Percentiles rank a stretch among this genome's conserved stretches.
Evolutionary conservation across 805 yeast species (phyloP).

Genomic region (Candida vartiovaarae): DNA sequence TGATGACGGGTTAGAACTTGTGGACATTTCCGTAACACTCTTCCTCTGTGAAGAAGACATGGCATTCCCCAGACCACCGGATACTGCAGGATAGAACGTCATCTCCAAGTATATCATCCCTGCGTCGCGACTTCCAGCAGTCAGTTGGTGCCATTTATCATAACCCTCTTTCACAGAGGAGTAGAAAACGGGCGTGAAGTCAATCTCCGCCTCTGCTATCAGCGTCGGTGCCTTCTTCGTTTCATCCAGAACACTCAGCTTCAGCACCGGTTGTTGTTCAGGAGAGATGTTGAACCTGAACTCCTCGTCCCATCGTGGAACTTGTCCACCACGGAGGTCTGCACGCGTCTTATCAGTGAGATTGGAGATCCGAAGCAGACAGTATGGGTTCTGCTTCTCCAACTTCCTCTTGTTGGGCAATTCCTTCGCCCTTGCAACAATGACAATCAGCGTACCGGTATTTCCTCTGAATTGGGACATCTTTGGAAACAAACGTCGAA

Average conservation of each 20-base stretch:
- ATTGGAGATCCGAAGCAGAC: conserved; percentile 74
- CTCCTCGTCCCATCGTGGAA: conserved; percentile 82
- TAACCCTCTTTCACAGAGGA: conserved; percentile 66
- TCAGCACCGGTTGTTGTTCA: conserved; percentile 55
- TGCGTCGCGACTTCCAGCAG: conserved; percentile 64
- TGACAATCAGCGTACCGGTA: conserved; percentile 57
- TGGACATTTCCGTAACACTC: background rate
- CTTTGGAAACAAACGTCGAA: background rate
- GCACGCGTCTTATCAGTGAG: conserved; percentile 74
- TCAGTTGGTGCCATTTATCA: conserved; percentile 78
- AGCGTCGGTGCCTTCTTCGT: conserved; percentile 80
- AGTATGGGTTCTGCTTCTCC: conserved; percentile 92
- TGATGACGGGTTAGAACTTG: background rate
- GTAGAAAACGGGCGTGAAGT: conserved; percentile 63
- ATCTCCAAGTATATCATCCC: conserved; percentile 87
- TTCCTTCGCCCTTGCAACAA: conserved; percentile 76
- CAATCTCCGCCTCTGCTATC: conserved; percentile 76
- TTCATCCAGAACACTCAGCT: conserved; percentile 76
- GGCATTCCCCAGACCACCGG: conserved; percentile 1
- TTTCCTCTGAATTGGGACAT: conserved; percentile 26
- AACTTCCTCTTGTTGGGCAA: conserved; percentile 79
- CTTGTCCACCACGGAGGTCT: conserved; percentile 86
- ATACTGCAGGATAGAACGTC: conserved; percentile 69
- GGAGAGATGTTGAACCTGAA: conserved; percentile 59
- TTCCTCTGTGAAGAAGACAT: background rate